Percentiles rank a stretch among this genome's conserved stretches.
Evolutionary conservation across 2,329 filamentous ascomycete species (phyloP).

Genomic region (Epichloe festucae): DNA sequence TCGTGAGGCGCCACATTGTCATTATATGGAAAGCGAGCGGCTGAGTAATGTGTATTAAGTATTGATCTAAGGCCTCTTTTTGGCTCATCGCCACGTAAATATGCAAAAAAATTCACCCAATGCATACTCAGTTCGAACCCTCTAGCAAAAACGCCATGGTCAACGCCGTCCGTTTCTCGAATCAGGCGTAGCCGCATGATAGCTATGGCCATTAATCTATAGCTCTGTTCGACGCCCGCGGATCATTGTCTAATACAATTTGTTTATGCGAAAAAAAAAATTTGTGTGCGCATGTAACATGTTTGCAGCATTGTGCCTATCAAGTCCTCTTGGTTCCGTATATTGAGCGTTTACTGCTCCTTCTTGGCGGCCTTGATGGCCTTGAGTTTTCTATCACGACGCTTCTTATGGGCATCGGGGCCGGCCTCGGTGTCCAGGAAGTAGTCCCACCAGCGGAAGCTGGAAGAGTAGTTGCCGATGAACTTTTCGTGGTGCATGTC

Average conservation of each 20-base stretch:
- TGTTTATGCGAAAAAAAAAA: neutral
- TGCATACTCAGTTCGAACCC: constrained; percentile 13
- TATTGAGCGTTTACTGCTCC: constrained; percentile 35
- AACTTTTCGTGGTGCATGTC: constrained; percentile 97
- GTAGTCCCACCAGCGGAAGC: constrained; percentile 99
- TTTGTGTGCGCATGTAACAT: neutral
- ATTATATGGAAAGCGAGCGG: neutral
- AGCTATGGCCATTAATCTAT: constrained; percentile 6
- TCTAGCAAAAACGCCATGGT: constrained; percentile 15
- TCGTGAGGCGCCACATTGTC: neutral
- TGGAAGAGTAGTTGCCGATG: constrained; percentile 94
- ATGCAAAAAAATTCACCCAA: constrained; percentile 14
- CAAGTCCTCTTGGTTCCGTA: neutral
- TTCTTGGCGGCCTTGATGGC: constrained; percentile 51
- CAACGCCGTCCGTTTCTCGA: constrained; percentile 13
- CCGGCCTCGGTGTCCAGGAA: constrained; percentile 86
- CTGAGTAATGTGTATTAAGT: constrained; percentile 4
- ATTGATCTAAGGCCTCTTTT: constrained; percentile 4
- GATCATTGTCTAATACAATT: neutral
- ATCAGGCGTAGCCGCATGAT: constrained; percentile 9
- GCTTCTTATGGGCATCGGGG: constrained; percentile 70
- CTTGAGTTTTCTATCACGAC: constrained; percentile 64
- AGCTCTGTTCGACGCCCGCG: neutral
- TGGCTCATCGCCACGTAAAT: constrained; percentile 10
- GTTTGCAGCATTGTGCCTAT: neutral